Percentiles rank a stretch among this genome's conserved stretches.
These are phyloP conservation scores for Cicer bijugum DNA, from an alignment of 306 rosid genomes.

Conservation along the genomic window DNA sequence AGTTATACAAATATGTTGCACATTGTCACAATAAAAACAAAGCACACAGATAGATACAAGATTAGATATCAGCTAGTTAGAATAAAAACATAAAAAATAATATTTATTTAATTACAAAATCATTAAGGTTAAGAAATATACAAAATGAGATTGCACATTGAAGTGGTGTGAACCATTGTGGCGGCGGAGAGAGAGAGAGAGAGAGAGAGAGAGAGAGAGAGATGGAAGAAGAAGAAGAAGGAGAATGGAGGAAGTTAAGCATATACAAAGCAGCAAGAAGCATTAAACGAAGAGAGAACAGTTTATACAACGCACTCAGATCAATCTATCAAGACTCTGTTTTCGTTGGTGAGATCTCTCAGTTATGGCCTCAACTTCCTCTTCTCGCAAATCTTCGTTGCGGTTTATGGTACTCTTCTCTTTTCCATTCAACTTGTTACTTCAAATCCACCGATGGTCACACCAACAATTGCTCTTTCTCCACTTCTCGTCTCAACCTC, in stretches of 20 bases:
- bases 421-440: constrained; percentile 78
- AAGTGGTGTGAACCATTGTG: neutral
- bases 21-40: too few species aligned
- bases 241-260: constrained; percentile 51
- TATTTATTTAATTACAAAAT: too few species aligned
- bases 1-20: too few species aligned
- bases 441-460: constrained; percentile 98
- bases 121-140: too few species aligned
- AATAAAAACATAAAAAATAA: too few species aligned
- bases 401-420: constrained; percentile 81
- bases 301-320: constrained; percentile 79
- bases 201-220: neutral
- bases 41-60: too few species aligned
- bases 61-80: too few species aligned
- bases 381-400: constrained; percentile 90
- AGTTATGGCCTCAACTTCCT: constrained; percentile 92
- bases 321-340: constrained; percentile 84
- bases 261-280: constrained; percentile 77
- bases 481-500: constrained; percentile 84
- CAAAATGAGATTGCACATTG: too few species aligned
- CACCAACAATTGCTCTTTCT: constrained; percentile 85
- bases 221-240: constrained; percentile 6
- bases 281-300: constrained; percentile 73
- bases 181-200: neutral
- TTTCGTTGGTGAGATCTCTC: constrained; percentile 69